A percentile compares a stretch with the other conserved stretches of the same genome.
Evolutionary conservation across 257 asterid species (phyloP).

Genomic region (Jacaranda mimosifolia): DNA sequence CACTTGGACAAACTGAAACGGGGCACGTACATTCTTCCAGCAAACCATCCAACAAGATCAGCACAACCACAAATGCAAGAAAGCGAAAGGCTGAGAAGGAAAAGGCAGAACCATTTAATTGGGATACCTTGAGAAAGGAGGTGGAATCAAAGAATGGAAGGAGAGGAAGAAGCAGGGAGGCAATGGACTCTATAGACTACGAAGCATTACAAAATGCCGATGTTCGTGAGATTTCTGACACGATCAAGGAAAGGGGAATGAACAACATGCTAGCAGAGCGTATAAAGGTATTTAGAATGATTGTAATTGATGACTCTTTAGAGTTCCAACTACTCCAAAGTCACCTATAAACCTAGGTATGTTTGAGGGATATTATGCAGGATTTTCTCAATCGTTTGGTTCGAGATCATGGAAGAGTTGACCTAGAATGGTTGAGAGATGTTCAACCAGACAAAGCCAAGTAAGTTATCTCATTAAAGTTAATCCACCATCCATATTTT

Average conservation of each 20-base stretch:
- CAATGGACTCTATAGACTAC: constrained; percentile 84
- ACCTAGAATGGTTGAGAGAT: constrained; percentile 96
- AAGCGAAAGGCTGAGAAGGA: constrained; percentile 65
- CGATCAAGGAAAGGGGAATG: constrained; percentile 77
- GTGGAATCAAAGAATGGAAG: constrained; percentile 54
- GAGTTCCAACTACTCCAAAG: constrained; percentile 9
- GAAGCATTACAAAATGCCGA: constrained; percentile 65
- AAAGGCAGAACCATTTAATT: constrained; percentile 57
- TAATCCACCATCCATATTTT: constrained; percentile 7
- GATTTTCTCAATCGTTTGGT: constrained; percentile 83
- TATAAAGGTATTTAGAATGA: constrained; percentile 64
- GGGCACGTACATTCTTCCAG: constrained; percentile 35
- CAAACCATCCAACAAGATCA: constrained; percentile 36
- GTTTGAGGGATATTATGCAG: constrained; percentile 60
- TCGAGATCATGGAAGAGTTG: constrained; percentile 77
- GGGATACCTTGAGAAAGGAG: constrained; percentile 87
- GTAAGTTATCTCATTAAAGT: constrained; percentile 52
- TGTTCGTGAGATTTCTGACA: constrained; percentile 57
- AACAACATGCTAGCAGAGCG: constrained; percentile 71
- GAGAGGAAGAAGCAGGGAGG: constrained; percentile 58
- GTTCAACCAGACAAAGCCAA: constrained; percentile 80
- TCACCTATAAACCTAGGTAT: constrained; percentile 19
- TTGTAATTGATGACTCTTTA: constrained; percentile 1
- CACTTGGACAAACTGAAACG: constrained; percentile 27
- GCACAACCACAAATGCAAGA: constrained; percentile 51